phyloP scores from a whole-genome alignment of 2,329 filamentous ascomycete species.

The Botryotinia convoluta region DNA sequence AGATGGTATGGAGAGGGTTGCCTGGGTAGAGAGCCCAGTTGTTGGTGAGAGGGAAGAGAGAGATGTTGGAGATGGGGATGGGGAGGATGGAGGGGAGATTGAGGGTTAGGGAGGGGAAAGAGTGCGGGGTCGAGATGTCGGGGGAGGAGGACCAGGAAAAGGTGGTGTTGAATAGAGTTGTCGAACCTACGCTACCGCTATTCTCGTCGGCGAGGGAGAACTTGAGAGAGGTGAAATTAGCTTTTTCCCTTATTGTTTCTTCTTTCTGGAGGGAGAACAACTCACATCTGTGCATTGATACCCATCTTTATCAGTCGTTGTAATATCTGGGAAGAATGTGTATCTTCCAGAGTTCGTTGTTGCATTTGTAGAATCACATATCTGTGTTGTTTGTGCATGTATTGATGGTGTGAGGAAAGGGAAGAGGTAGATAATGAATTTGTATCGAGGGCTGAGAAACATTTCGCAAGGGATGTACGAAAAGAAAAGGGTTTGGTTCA shows the following conservation, averaged over 20 bases:
- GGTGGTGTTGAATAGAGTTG: not conserved
- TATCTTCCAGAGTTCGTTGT: constrained; percentile 13
- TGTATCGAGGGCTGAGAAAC: not conserved
- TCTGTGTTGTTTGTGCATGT: not conserved
- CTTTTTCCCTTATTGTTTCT: not conserved
- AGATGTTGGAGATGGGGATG: not conserved
- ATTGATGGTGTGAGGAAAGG: not conserved
- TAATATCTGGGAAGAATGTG: not conserved
- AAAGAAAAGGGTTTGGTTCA: not conserved
- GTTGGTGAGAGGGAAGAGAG: not conserved
- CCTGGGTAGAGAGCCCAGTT: not conserved
- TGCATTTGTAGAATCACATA: not conserved
- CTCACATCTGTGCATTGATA: constrained; percentile 12
- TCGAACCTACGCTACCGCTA: not conserved
- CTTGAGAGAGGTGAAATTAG: not conserved
- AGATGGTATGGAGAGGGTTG: not conserved
- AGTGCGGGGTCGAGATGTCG: not conserved
- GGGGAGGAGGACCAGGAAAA: not conserved
- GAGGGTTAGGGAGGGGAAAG: not conserved
- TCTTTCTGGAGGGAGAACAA: not conserved
- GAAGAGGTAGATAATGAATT: not conserved
- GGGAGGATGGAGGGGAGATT: constrained; percentile 1
- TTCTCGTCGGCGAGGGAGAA: not conserved
- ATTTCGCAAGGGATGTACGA: not conserved
- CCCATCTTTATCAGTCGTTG: not conserved